These are phyloP conservation scores for Arbutus unedo DNA, from an alignment of 148 eudicot genomes.

Conservation along the genomic window DNA sequence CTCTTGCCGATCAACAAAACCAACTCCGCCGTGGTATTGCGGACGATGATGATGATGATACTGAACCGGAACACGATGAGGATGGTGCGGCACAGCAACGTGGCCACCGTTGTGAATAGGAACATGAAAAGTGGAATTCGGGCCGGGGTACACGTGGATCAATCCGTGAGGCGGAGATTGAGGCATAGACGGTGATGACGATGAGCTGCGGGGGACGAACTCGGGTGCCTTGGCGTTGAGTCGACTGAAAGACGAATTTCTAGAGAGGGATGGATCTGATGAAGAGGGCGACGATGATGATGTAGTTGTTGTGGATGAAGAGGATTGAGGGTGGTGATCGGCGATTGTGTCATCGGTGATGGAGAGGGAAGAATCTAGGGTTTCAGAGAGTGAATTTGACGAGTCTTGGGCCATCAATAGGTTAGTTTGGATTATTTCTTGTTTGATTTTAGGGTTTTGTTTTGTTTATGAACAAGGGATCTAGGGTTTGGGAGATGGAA, in stretches of 20 bases:
- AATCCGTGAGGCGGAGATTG: constrained; percentile 35
- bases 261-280: constrained; percentile 36
- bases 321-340: neutral
- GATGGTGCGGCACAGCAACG: constrained; percentile 25
- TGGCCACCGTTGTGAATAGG: constrained; percentile 16
- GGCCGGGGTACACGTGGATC: constrained; percentile 37
- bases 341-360: neutral
- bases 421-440: neutral
- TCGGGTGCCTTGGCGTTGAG: constrained; percentile 80
- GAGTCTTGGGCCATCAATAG: constrained; percentile 26
- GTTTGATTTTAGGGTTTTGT: constrained; percentile 24
- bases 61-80: constrained; percentile 25
- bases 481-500: constrained; percentile 8
- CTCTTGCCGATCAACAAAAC: constrained; percentile 15
- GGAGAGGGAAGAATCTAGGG: constrained; percentile 32
- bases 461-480: neutral
- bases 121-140: constrained; percentile 27
- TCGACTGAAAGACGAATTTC: constrained; percentile 44
- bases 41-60: constrained; percentile 19
- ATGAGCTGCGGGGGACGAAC: constrained; percentile 50
- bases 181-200: constrained; percentile 20
- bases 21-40: constrained; percentile 17
- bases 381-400: constrained; percentile 16
- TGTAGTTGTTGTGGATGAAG: neutral
- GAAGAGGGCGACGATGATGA: constrained; percentile 1